Evolutionary conservation across 2,329 filamentous ascomycete species (phyloP).

Genomic region (Teratosphaeriaceae sp.): DNA sequence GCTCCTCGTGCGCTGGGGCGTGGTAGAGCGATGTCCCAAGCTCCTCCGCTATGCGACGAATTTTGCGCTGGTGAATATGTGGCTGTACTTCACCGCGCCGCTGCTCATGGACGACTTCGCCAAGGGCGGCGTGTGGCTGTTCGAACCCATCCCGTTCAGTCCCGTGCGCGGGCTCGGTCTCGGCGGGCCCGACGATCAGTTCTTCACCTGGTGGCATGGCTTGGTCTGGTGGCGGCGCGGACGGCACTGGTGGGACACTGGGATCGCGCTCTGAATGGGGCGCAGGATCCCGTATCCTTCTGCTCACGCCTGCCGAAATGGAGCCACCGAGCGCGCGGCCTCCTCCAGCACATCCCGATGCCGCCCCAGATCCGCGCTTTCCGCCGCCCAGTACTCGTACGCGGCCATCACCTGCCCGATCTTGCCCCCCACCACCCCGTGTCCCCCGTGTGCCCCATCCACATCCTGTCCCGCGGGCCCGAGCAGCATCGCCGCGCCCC

Average conservation of each 20-base stretch:
- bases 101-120: slow-evolving; percentile 72
- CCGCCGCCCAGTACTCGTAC: slow-evolving; percentile 6
- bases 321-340: too few relatives aligned
- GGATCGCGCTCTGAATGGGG: slow-evolving; percentile 37
- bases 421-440: slow-evolving; percentile 8
- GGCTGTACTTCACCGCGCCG: slow-evolving; percentile 61
- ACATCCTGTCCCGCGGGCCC: too few relatives aligned
- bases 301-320: too few relatives aligned
- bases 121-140: slow-evolving; percentile 66
- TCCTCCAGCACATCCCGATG: slow-evolving; percentile 9
- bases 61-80: slow-evolving; percentile 53
- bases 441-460: too few relatives aligned
- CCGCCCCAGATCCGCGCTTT: slow-evolving; percentile 6
- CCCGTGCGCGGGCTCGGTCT: slow-evolving; percentile 59
- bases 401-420: slow-evolving; percentile 8
- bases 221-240: slow-evolving; percentile 55
- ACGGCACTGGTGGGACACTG: slow-evolving; percentile 57
- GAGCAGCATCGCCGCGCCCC: slow-evolving; percentile 6
- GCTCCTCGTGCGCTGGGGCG: slow-evolving; percentile 28
- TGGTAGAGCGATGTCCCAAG: slow-evolving; percentile 35
- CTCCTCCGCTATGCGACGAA: slow-evolving; percentile 51
- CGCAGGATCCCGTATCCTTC: too few relatives aligned
- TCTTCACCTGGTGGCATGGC: slow-evolving; percentile 59
- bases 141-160: slow-evolving; percentile 76
- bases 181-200: slow-evolving; percentile 53